Evolutionary conservation across 148 eudicot genomes (phyloP).

Genomic region (Agrostemma githago): DNA sequence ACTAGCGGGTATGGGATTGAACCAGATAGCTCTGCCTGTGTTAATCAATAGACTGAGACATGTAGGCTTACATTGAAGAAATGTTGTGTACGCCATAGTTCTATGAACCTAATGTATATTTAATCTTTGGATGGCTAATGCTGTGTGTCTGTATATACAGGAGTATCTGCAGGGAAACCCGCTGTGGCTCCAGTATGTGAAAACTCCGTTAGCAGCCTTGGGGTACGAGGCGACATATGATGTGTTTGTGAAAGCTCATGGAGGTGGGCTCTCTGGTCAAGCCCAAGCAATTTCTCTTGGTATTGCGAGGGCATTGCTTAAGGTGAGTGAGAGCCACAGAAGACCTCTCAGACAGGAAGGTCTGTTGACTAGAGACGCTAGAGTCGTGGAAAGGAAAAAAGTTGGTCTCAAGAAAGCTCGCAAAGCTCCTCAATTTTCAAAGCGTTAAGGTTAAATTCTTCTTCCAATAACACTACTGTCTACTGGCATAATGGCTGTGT

Average conservation of each 20-base stretch:
- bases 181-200: slow-evolving; percentile 79
- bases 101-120: too few species aligned
- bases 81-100: too few species aligned
- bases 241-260: slow-evolving; percentile 91
- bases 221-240: slow-evolving; percentile 83
- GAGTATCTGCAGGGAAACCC: slow-evolving; percentile 98
- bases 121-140: not conserved
- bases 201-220: slow-evolving; percentile 56
- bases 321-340: slow-evolving; percentile 76
- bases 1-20: too few species aligned
- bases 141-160: slow-evolving; percentile 32
- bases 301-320: slow-evolving; percentile 79
- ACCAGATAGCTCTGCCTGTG: too few species aligned
- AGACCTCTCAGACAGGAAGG: slow-evolving; percentile 69
- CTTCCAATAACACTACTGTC: not conserved
- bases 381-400: slow-evolving; percentile 95
- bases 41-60: too few species aligned
- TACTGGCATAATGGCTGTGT: not conserved
- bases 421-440: slow-evolving; percentile 91
- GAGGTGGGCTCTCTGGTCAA: slow-evolving; percentile 95
- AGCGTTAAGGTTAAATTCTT: slow-evolving; percentile 56
- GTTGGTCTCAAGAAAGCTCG: slow-evolving; percentile 89
- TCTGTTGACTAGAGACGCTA: slow-evolving; percentile 80
- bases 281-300: slow-evolving; percentile 95
- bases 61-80: too few species aligned